Evolutionary conservation across 2,329 filamentous ascomycete species (phyloP), one percentile per base, ranked within the genome.

Genomic region (Xylaria sp.): DNA sequence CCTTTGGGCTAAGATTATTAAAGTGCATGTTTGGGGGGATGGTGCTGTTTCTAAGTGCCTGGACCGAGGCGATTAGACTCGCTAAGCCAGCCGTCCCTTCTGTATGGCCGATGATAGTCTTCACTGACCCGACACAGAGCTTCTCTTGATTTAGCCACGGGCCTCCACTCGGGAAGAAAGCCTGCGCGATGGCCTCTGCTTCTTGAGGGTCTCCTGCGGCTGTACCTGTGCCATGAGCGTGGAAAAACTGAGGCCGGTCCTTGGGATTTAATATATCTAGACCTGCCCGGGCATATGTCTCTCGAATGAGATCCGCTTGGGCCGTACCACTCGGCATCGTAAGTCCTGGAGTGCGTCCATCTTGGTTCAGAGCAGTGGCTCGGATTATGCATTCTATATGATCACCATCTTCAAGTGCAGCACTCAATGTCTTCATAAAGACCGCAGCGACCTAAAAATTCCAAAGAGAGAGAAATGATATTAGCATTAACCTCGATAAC

Each of bases 321-420:
- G n/a, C n/a, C n/a, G n/a, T n/a, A 2, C 60, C 37, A 35, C 55
- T 73, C 1, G 75, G 75, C 60, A n/a, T n/a, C n/a, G 73, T 74
- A 5, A 73, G 53, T 1, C 73, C 75, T 6, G 27, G 16, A 0
- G 73, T 75, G 10, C 66, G 25, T 2, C 73, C 74, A 27, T 75
- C 71, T 37, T 74, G 72, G 25, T 74, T 75, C 16, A 69, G 21
- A 0, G 74, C 78, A 0, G 77, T 76, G 61, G 77, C 74, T 25
- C 76, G 75, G 63, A 82, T 78, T 16, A 82, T 72, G 16, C 77
- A 78, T 23, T 79, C 72, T 35, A 82, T 77, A 6, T 72, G 62
- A 59, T 82, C 80, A 16, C 74, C 74, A 50, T 80, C 79, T 0
- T 79, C 35, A 0, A n/a, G n/a, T n/a, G 80, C 80, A 37, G 74